These are phyloP conservation scores for Chaetoceros muelleri DNA, from an alignment of 108 stramenopile genomes.

Conservation along the genomic window DNA sequence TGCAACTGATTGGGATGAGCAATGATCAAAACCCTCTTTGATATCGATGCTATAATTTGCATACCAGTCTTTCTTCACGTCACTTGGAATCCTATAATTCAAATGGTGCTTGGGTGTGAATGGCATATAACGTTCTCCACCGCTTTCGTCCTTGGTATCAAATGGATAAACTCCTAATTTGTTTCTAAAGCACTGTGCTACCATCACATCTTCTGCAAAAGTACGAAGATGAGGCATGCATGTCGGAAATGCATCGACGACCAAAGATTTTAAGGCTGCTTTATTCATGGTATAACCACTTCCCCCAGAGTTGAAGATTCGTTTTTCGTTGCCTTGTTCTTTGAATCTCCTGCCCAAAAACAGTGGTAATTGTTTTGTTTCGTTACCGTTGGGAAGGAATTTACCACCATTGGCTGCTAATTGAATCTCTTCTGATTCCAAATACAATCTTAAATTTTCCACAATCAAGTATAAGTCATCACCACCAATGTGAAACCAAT, in stretches of 20 bases:
- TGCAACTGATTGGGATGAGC: slow-evolving; percentile 73
- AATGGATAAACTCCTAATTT: slow-evolving; percentile 59
- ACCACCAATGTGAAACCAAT: slow-evolving; percentile 48
- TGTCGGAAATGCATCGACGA: slow-evolving; percentile 49
- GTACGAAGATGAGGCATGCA: slow-evolving; percentile 76
- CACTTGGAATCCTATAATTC: slow-evolving; percentile 41
- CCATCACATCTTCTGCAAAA: slow-evolving; percentile 87
- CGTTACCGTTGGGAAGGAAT: slow-evolving; percentile 57
- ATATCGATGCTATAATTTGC: slow-evolving; percentile 78
- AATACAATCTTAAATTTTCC: slow-evolving; percentile 84
- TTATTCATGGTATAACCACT: slow-evolving; percentile 92
- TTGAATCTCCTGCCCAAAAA: slow-evolving; percentile 86
- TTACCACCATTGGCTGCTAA: slow-evolving; percentile 74
- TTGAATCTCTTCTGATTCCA: slow-evolving; percentile 74
- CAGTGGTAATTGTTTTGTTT: slow-evolving; percentile 62
- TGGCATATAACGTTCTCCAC: slow-evolving; percentile 91
- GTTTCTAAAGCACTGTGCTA: slow-evolving; percentile 59
- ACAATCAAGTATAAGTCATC: slow-evolving; percentile 90
- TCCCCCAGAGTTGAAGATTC: slow-evolving; percentile 91
- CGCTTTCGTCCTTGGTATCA: slow-evolving; percentile 85
- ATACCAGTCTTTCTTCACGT: slow-evolving; percentile 75
- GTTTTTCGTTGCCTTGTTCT: slow-evolving; percentile 51
- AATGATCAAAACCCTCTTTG: slow-evolving; percentile 84
- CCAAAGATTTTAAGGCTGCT: slow-evolving; percentile 73
- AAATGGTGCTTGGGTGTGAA: slow-evolving; percentile 89